Evolutionary conservation across 768 basidiomycete species (phyloP), one percentile per base, ranked within the genome.

Genomic region (Lentinula edodes): DNA sequence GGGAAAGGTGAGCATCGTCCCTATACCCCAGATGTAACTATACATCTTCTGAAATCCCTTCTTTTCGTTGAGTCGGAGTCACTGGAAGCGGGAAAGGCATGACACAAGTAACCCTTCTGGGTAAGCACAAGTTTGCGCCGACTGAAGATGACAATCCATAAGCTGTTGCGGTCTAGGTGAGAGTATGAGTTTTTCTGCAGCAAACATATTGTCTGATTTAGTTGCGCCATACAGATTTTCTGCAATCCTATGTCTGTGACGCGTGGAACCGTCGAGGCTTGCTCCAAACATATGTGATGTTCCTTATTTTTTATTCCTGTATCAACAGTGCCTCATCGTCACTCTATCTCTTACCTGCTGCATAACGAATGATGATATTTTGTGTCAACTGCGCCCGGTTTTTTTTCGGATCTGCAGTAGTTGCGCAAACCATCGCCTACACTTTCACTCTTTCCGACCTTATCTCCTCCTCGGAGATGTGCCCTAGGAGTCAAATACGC

Each of bases 61-160:
- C 7, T 34, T 28, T 67, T 38, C 41, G 55, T 64, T 56, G 60
- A 94, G 93, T 95, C 57, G 93, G 93, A n/a, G 93, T 95, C 43
- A 93, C 92, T 20, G 90, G 91, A 39, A 91, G 89, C 67, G 93
- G 93, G 8, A 90, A 90, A 73, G 91, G 91, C 20, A 92, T 94
- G 90, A 93, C 91, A 48, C 87, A 87, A 69, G 83, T 85, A 4
- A 81, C 79, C n/a, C 69, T 78, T 35, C 79, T 82, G 65, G 80
- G 77, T 64, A 93, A 93, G 69, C 91, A 93, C 73, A 92, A 91
- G 69, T 94, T 93, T 69, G 74, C 77, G 54, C 64, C 73, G 0
- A 68, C 63, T 38, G 84, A 84, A 6, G 87, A 85, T 9, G 73
- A 80, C 23, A 74, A 67, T 53, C 54, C 70, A 65, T 71, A 61